Evolutionary conservation across 768 basidiomycete genomes (phyloP), one percentile per base, ranked within the genome.

Genomic region (Lactifluus rugatus): DNA sequence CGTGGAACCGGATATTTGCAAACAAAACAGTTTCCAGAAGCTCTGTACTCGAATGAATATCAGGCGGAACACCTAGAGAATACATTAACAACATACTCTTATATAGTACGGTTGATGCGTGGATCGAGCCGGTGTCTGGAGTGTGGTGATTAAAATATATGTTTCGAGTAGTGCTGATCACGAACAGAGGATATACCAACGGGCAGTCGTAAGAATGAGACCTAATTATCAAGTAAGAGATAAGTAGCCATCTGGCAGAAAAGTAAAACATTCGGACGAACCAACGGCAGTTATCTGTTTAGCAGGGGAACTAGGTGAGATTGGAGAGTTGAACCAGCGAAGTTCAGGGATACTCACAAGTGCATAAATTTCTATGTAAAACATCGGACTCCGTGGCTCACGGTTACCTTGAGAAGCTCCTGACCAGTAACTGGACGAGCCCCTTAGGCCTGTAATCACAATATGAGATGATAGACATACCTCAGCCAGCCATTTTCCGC

Each of bases 1-100:
- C 93, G 64, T 95, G 93, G 77, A 96, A 95, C 42, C 93, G 81
- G 56, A 95, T 84, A 47, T 90, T 82, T 8, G 93, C 89, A 66
- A 93, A 93, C 1, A 96, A 74, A 2, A 95, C 84, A 0, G 83
- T 70, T 66, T 94, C 87, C 26, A 94, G 73, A 39, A 94, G 76
- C 36, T 75, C 81, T 78, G 21, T 21, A 39, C 25, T 19, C 16
- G 16, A 37, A 37, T 58, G 11, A 61, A 56, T 45, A 17, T 64
- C 49, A 55, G 45, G 25, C 3, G 10, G 50, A 45, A 46, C 19
- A 36, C n/a, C 26, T 16, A 23, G n/a, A 19, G 26, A 55, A 41
- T 2, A 1, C 5, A 6, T 19, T 8, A 26, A 21, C 52, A 23
- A n/a, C 57, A 32, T 60, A 85, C 85, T 74, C 67, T 88, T 76